Evolutionary conservation across 2,329 filamentous ascomycete genomes (phyloP).

Genomic region (Sphaceloma murrayae): DNA sequence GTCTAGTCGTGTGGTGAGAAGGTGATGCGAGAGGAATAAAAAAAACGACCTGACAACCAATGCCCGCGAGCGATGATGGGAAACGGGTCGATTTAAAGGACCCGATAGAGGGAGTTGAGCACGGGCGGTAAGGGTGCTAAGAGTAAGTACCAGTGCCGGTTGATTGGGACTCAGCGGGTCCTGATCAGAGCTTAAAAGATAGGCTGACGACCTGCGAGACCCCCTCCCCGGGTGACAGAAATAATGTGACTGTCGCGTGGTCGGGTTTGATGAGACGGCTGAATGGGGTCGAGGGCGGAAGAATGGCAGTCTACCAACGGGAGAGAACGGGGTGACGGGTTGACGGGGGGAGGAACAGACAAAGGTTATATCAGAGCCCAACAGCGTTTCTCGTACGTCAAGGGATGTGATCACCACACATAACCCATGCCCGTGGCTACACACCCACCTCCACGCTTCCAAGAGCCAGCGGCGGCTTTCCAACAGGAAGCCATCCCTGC

Average conservation of each 20-base stretch:
- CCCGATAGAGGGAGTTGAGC: constrained; percentile 6
- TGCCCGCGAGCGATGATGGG: constrained; percentile 9
- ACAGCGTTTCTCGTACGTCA: constrained; percentile 20
- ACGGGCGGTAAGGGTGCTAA: constrained; percentile 9
- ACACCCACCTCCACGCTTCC: too few species aligned
- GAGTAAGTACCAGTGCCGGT: constrained; percentile 9
- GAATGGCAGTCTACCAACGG: constrained; percentile 17
- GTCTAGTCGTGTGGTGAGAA: neutral
- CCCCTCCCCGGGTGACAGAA: too few species aligned
- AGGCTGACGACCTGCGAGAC: too few species aligned
- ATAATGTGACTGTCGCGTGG: constrained; percentile 15
- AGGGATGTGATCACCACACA: constrained; percentile 19
- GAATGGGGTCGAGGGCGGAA: neutral
- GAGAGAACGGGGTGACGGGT: constrained; percentile 19
- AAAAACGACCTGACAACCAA: constrained; percentile 6
- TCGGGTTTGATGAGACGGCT: neutral
- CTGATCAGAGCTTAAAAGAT: neutral
- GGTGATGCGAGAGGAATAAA: constrained; percentile 4
- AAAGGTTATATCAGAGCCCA: constrained; percentile 14
- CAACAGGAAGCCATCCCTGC: constrained; percentile 3
- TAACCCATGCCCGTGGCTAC: too few species aligned
- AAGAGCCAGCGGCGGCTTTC: too few species aligned
- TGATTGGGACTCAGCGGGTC: constrained; percentile 15
- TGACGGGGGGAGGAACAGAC: constrained; percentile 3
- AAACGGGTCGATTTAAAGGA: constrained; percentile 9